Evolutionary conservation across 2,329 filamentous ascomycete genomes (phyloP).

Genomic region (Botrytis paeoniae): DNA sequence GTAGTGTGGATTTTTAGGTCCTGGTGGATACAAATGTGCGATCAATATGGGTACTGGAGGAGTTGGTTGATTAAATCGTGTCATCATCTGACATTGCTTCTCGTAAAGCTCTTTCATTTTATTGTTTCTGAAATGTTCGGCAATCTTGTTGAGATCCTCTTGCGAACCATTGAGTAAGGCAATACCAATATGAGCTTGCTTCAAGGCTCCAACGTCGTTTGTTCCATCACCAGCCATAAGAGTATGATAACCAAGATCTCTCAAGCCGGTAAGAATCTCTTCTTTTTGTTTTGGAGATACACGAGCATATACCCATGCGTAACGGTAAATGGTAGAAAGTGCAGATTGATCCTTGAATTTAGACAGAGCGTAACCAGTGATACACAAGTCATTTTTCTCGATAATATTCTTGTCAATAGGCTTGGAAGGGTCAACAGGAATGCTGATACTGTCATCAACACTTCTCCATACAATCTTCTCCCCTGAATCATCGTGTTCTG

Average conservation of each 20-base stretch:
- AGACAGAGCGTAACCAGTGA: conserved; percentile 88
- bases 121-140: conserved; percentile 87
- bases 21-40: conserved; percentile 90
- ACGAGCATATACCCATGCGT: conserved; percentile 97
- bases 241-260: conserved; percentile 95
- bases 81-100: conserved; percentile 90
- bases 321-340: conserved; percentile 73
- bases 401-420: conserved; percentile 79
- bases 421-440: conserved; percentile 79
- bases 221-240: conserved; percentile 98
- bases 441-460: conserved; percentile 83
- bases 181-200: conserved; percentile 96
- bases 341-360: conserved; percentile 82
- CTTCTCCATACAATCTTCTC: conserved; percentile 90
- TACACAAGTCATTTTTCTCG: conserved; percentile 83
- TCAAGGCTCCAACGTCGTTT: conserved; percentile 95
- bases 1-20: conserved; percentile 89
- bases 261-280: conserved; percentile 92
- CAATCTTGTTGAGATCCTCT: conserved; percentile 86
- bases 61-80: conserved; percentile 86
- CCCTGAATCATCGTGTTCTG: conserved; percentile 80
- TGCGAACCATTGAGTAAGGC: conserved; percentile 92
- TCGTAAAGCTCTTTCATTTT: conserved; percentile 99
- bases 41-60: conserved; percentile 93
- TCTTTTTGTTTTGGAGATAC: conserved; percentile 99